Conservation (phyloP, 116 monocot species). For the Zostera marina region DNA sequence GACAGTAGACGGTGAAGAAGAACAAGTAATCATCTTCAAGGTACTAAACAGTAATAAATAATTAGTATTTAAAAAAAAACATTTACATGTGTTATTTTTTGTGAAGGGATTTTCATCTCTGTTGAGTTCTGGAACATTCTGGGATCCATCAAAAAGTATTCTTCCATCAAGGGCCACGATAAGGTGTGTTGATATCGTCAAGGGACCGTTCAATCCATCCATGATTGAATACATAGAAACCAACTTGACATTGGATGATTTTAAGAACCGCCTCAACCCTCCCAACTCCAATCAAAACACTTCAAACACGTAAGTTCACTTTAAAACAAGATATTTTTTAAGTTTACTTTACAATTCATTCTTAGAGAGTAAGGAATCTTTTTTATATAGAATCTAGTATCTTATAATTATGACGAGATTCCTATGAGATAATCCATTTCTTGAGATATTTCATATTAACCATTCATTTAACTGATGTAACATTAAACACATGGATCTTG, state of each 20-base stretch:
- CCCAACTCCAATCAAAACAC: not conserved
- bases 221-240: conserved; percentile 67
- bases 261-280: conserved; percentile 16
- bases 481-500: too few relatives aligned
- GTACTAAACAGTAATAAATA: conserved; percentile 10
- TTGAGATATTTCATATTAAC: too few relatives aligned
- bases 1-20: conserved; percentile 42
- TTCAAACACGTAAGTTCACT: not conserved
- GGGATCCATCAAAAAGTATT: conserved; percentile 55
- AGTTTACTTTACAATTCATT: too few relatives aligned
- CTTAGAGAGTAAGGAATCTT: too few relatives aligned
- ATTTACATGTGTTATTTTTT: not conserved
- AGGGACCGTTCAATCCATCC: conserved; percentile 66
- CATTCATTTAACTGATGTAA: too few relatives aligned
- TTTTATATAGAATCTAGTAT: too few relatives aligned
- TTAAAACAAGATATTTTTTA: too few relatives aligned
- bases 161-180: conserved; percentile 61
- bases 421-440: too few relatives aligned
- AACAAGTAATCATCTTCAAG: conserved; percentile 63
- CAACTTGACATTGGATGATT: conserved; percentile 45
- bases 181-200: conserved; percentile 45
- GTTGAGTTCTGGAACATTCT: conserved; percentile 41
- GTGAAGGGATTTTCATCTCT: conserved; percentile 71
- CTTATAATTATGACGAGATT: too few relatives aligned
- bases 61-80: not conserved